A percentile compares a stretch with the other conserved stretches of the same genome.
Evolutionary conservation across 2,329 filamentous ascomycete genomes (phyloP).

Genomic region (Furcasterigmium furcatum): DNA sequence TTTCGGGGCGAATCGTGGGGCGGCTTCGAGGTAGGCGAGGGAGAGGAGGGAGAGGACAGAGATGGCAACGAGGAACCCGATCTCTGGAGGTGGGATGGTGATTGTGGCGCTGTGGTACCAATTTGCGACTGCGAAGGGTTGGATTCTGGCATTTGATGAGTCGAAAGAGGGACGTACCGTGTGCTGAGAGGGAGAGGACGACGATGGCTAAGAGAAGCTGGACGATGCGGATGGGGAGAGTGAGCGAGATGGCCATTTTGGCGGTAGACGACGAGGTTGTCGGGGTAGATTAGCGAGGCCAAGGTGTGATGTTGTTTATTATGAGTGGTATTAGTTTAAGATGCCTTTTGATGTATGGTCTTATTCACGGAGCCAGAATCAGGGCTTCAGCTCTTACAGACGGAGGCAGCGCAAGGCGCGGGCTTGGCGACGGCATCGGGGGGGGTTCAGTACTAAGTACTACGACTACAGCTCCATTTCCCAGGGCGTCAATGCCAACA

Average conservation of each 20-base stretch:
- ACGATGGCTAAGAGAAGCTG: constrained; percentile 43
- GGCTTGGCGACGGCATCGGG: too few relatives aligned
- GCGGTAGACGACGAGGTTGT: too few relatives aligned
- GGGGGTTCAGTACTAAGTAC: too few relatives aligned
- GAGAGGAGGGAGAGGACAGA: constrained; percentile 53
- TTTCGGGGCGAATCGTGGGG: constrained; percentile 38
- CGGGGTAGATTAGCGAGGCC: too few relatives aligned
- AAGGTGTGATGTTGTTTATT: too few relatives aligned
- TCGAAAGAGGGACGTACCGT: constrained; percentile 32
- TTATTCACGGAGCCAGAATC: too few relatives aligned
- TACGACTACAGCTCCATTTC: too few relatives aligned
- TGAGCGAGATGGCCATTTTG: constrained; percentile 13
- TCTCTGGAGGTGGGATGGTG: constrained; percentile 48
- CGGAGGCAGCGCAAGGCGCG: too few relatives aligned
- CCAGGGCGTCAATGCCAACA: too few relatives aligned
- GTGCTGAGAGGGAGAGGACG: constrained; percentile 44
- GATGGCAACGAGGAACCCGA: constrained; percentile 56
- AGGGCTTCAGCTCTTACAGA: too few relatives aligned
- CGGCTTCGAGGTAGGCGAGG: constrained; percentile 48
- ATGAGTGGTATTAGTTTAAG: too few relatives aligned
- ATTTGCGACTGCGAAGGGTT: constrained; percentile 45
- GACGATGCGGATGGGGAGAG: constrained; percentile 39
- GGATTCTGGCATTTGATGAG: not conserved
- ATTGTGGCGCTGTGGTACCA: constrained; percentile 57
- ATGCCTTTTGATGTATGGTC: too few relatives aligned